These are phyloP conservation scores for Symbiodinium natans DNA, from an alignment of 73 alveolate genomes.

Conservation along the genomic window DNA sequence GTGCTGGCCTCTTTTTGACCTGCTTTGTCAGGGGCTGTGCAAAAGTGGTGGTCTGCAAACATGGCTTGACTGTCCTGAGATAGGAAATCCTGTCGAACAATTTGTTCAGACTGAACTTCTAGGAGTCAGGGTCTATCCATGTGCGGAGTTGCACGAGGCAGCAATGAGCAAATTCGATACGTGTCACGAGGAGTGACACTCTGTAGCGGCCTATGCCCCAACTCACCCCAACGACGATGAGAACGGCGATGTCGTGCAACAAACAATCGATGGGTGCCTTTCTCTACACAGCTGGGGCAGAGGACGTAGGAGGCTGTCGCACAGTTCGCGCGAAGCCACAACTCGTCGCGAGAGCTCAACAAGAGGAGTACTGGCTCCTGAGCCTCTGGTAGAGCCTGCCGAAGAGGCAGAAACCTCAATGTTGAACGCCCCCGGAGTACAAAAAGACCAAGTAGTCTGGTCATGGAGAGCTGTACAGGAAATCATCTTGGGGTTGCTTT, in stretches of 20 bases:
- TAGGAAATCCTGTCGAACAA: neutral
- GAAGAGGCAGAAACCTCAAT: too few species aligned
- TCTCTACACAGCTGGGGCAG: neutral
- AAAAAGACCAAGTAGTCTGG: too few species aligned
- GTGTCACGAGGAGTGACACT: neutral
- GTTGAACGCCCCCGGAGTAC: too few species aligned
- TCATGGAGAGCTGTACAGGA: too few species aligned
- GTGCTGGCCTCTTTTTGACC: neutral
- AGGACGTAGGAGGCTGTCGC: neutral
- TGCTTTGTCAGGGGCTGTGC: neutral
- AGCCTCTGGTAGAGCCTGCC: too few species aligned
- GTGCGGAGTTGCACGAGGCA: neutral
- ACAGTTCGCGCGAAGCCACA: neutral
- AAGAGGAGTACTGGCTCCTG: too few species aligned
- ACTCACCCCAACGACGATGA: too few species aligned
- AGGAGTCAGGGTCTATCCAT: neutral
- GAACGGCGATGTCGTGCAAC: too few species aligned
- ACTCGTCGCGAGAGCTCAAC: too few species aligned
- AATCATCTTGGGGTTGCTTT: too few species aligned
- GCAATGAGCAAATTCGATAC: neutral
- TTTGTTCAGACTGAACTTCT: neutral
- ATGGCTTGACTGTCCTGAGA: neutral
- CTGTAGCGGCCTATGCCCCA: conserved; percentile 17
- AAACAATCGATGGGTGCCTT: too few species aligned
- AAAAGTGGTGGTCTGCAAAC: neutral